phyloP scores from a whole-genome alignment of 1,284 basidiomycete genomes.

The Polyporus tsugae region DNA sequence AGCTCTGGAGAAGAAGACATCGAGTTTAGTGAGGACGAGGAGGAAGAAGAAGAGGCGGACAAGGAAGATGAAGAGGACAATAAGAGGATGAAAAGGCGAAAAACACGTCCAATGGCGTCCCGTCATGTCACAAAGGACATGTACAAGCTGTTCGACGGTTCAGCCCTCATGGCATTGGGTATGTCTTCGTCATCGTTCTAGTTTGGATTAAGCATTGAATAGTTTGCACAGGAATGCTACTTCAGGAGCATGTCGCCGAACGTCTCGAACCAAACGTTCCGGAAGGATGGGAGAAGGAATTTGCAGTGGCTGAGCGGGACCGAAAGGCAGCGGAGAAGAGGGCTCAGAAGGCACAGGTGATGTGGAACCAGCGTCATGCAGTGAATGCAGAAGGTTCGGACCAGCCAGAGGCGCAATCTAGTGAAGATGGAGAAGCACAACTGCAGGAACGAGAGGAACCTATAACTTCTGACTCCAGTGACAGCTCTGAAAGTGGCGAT shows the following conservation, averaged over 20 bases:
- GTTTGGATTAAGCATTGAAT: not conserved
- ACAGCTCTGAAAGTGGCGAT: slow-evolving; percentile 13
- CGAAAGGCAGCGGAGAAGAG: slow-evolving; percentile 18
- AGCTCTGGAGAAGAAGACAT: slow-evolving; percentile 1
- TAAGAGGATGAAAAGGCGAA: slow-evolving; percentile 24
- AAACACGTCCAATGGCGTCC: slow-evolving; percentile 21
- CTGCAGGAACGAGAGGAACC: not conserved
- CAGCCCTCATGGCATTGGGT: slow-evolving; percentile 77
- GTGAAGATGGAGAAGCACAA: slow-evolving; percentile 24
- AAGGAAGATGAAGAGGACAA: slow-evolving; percentile 19
- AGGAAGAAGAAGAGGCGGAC: slow-evolving; percentile 26
- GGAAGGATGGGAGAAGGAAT: slow-evolving; percentile 51
- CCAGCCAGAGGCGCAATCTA: slow-evolving; percentile 18
- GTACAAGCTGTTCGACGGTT: slow-evolving; percentile 78
- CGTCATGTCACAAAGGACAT: slow-evolving; percentile 56
- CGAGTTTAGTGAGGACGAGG: slow-evolving; percentile 14
- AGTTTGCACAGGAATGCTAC: slow-evolving; percentile 59
- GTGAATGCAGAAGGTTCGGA: slow-evolving; percentile 8
- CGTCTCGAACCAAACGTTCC: slow-evolving; percentile 51
- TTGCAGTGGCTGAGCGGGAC: slow-evolving; percentile 28
- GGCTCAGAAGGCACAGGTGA: slow-evolving; percentile 27
- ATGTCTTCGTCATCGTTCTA: slow-evolving; percentile 27
- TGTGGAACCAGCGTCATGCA: slow-evolving; percentile 20
- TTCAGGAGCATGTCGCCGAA: slow-evolving; percentile 67
- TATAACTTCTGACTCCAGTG: not conserved